Conservation (phyloP, 805 yeast species). For the Blastobotrys muscicola region DNA sequence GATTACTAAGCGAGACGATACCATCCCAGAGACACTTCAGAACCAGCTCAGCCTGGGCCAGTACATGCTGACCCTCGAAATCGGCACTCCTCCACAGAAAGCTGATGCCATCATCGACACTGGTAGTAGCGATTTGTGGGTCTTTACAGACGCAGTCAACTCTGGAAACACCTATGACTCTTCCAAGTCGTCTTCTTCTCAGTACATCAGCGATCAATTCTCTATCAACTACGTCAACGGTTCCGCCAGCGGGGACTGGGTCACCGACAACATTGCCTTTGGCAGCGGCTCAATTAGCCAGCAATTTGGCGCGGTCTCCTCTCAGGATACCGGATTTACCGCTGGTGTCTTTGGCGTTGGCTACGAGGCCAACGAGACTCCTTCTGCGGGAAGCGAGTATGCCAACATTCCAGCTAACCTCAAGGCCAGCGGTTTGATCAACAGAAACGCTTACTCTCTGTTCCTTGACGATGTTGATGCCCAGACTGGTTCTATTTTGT, state of each 20-base stretch:
- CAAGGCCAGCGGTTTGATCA: conserved; percentile 33
- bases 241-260: conserved; percentile 40
- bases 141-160: not conserved
- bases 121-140: conserved; percentile 5
- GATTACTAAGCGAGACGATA: too few relatives aligned
- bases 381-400: conserved; percentile 26
- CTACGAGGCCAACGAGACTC: conserved; percentile 15
- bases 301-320: conserved; percentile 62
- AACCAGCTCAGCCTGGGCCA: too few relatives aligned
- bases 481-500: conserved; percentile 8
- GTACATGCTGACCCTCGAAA: conserved; percentile 24
- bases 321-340: conserved; percentile 30
- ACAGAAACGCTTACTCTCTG: conserved; percentile 34
- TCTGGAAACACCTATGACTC: conserved; percentile 1
- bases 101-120: conserved; percentile 3
- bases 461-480: conserved; percentile 29
- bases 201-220: conserved; percentile 13
- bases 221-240: conserved; percentile 28
- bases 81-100: conserved; percentile 6
- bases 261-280: conserved; percentile 47
- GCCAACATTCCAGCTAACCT: conserved; percentile 51
- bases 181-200: conserved; percentile 12
- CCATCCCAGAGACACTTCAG: too few relatives aligned
- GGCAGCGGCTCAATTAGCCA: conserved; percentile 46
- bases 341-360: conserved; percentile 24